Evolutionary conservation across 2,329 filamentous ascomycete species (phyloP).

Genomic region (Pyrenophora graminea): DNA sequence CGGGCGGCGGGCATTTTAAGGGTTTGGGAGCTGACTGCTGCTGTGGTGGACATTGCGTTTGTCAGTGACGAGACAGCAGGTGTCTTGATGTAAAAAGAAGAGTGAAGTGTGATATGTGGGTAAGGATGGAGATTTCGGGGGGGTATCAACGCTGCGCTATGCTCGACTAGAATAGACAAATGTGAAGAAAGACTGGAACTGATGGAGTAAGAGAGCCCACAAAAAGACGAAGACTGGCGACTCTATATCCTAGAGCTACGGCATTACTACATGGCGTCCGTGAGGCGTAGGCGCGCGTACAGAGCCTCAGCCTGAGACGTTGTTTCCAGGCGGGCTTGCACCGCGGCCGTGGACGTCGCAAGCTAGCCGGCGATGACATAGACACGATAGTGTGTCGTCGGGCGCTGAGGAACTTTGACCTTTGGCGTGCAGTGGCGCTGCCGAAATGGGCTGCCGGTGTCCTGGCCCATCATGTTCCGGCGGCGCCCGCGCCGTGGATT

Average conservation of each 20-base stretch:
- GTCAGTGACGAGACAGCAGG: constrained; percentile 17
- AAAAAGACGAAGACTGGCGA: constrained; percentile 1
- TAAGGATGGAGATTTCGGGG: too few species aligned
- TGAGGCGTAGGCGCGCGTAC: constrained; percentile 4
- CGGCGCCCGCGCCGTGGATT: constrained; percentile 8
- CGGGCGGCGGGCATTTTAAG: constrained; percentile 45
- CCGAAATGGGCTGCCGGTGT: not conserved
- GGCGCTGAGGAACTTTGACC: not conserved
- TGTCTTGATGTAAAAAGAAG: constrained; percentile 8
- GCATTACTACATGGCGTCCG: constrained; percentile 6
- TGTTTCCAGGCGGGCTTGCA: constrained; percentile 16
- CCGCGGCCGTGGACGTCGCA: constrained; percentile 34
- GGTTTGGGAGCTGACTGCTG: constrained; percentile 19
- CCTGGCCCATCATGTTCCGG: constrained; percentile 4
- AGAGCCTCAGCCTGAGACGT: constrained; percentile 21
- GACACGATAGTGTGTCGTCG: constrained; percentile 12
- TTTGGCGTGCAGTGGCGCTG: not conserved
- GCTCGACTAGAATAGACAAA: constrained; percentile 12
- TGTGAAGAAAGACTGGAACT: constrained; percentile 9
- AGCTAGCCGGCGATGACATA: constrained; percentile 29
- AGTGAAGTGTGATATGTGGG: constrained; percentile 11
- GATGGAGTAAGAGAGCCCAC: constrained; percentile 5
- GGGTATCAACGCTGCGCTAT: constrained; percentile 13
- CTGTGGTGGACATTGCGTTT: constrained; percentile 39
- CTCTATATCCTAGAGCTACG: constrained; percentile 11